Evolutionary conservation across 148 eudicot genomes (phyloP).

Genomic region (Rhododendron ovatum): DNA sequence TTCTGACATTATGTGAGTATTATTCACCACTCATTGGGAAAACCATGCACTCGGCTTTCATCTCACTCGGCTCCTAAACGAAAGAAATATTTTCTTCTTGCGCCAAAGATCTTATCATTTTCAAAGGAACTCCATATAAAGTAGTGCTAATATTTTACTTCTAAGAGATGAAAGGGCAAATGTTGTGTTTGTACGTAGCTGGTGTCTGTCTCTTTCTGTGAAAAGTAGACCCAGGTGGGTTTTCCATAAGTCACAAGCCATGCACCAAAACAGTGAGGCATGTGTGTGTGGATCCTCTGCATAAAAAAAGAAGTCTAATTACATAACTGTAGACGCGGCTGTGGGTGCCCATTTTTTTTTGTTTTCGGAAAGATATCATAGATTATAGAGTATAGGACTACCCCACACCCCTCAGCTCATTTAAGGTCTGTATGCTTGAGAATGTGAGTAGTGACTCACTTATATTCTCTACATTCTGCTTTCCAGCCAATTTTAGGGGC

Average conservation of each 20-base stretch:
- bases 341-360: not conserved
- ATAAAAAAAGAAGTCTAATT: not conserved
- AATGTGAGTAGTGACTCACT: not conserved
- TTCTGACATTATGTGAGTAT: not conserved
- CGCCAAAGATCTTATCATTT: too few species aligned
- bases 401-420: not conserved
- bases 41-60: too few species aligned
- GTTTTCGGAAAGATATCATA: not conserved
- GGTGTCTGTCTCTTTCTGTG: not conserved
- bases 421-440: not conserved
- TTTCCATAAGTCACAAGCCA: constrained; percentile 2
- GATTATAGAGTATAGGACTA: not conserved
- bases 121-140: too few species aligned
- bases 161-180: not conserved
- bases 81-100: too few species aligned
- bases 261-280: not conserved
- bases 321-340: not conserved
- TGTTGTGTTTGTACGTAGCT: not conserved
- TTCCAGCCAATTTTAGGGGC: constrained; percentile 10
- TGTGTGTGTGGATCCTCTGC: not conserved
- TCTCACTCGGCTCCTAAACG: not conserved
- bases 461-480: constrained; percentile 8
- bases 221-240: not conserved
- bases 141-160: not conserved
- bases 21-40: not conserved